Base-by-base conservation (phyloP, 305 asterid genomes). In the Solanum hybrid region DNA sequence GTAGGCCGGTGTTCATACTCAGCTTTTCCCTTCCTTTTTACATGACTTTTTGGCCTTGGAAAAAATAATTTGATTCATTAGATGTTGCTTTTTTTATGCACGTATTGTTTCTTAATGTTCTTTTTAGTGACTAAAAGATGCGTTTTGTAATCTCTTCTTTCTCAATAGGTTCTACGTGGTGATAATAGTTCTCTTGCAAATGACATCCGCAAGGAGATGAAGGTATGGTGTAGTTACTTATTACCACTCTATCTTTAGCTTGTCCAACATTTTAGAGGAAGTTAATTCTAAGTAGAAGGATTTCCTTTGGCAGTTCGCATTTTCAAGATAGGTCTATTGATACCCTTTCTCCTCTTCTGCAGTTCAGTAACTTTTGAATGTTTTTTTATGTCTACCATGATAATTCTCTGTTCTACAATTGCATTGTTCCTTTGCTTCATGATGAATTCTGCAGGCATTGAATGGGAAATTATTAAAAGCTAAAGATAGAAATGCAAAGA, bases 131-230 rank as follows among this genome's bases (percentile, higher is more conserved):
- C 69, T 86, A 66, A 84, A 75, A n/a, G 40, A 84, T 85, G 79
- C 26, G 51, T 84, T 91, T 88, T 81, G 87, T 56, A 85, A 29
- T 88, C 89, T 51, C 87, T 84, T 84, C 87, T 51, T 31, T 88
- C 86, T 89, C 88, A 84, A 75, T 90, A 97, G 99, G 99, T 96
- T 90, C 93, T 97, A 87, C 98, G 95, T 91, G 99, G 98, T 88
- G 99, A 96, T 95, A 97, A 97, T 91, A 96, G 99, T 92, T 92
- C 95, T 89, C 98, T 96, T 93, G 99, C 99, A 51, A 96, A 95
- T 91, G 99, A 96, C 94, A 97, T 97, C 91, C 97, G 98, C 92
- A 96, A 95, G 92, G 99, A 97, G 94, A 97, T 96, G 97, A 97
- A 96, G 98, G 99, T 96, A 92, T 78, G 87, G 31, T 72, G 26